Evolutionary conservation across 1,284 basidiomycete species (phyloP), one percentile per base, ranked within the genome.

Genomic region (Agroathelia rolfsii): DNA sequence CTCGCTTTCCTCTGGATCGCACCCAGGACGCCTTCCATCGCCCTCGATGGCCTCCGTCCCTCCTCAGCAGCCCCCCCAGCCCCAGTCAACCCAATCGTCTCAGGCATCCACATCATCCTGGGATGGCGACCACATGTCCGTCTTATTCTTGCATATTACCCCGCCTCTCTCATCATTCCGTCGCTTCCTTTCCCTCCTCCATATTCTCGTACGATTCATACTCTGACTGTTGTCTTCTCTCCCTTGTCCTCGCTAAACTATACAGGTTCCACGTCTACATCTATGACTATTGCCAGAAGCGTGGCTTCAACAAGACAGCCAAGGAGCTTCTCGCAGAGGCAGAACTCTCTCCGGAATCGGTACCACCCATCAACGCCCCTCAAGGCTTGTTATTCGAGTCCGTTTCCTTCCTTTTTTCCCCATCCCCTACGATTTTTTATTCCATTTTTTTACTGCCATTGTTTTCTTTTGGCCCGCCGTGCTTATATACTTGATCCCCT

Each of bases 251-350:
- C 30, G 18, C 6, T 14, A 14, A 32, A 15, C 29, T 10, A 8
- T 18, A 16, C 49, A 85, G 81, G 81, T 84, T 85, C 54, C 82
- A 86, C 56, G 80, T 86, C 44, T 86, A 86, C 56, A 85, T 86
- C 41, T 69, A 78, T 52, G 82, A 86, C 58, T 86, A 86, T 49
- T 85, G 79, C 57, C 56, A 52, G 44, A 86, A 86, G 55, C 75
- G 81, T 35, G 82, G 82, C 34, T 86, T 75, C 46, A 55, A 49
- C 43, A 76, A 74, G 48, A 81, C 82, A 1, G 80, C 80, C 10
- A 57, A 53, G 18, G 72, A 81, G 47, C 66, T 86, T 27, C 52
- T 68, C 42, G 26, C 33, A 8, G 82, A 85, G 49, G 80, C 81
- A 1, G 69, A 73, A 0, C 66, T 85, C 24, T 52, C 68, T 0